Evolutionary conservation across 257 asterid species (phyloP).

Genomic region (Gardenia jasminoides): DNA sequence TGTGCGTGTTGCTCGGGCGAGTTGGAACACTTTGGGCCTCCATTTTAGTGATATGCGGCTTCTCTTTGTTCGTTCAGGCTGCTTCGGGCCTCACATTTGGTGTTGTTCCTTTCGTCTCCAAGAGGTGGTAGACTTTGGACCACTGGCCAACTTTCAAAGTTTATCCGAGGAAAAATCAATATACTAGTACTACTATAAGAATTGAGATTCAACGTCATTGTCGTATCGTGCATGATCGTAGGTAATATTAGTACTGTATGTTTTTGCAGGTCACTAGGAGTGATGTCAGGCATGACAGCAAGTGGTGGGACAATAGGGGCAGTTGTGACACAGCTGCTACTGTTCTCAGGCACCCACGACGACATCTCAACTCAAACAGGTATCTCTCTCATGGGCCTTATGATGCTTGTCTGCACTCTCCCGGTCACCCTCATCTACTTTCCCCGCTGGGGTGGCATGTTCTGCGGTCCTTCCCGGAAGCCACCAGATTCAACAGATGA

Average conservation of each 20-base stretch:
- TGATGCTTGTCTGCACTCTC: constrained; percentile 43
- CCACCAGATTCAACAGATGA: neutral
- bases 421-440: constrained; percentile 45
- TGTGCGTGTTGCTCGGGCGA: constrained; percentile 43
- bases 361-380: constrained; percentile 41
- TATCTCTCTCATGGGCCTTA: constrained; percentile 51
- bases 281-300: constrained; percentile 60
- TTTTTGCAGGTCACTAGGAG: constrained; percentile 47
- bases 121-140: constrained; percentile 48
- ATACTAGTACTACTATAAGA: no score
- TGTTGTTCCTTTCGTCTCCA: constrained; percentile 69
- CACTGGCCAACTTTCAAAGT: neutral
- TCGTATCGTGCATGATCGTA: no score
- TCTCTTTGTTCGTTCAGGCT: constrained; percentile 58
- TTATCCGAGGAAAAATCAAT: neutral
- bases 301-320: constrained; percentile 64
- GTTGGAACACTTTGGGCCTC: constrained; percentile 42
- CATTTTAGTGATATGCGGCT: constrained; percentile 43
- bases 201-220: neutral
- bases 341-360: constrained; percentile 40
- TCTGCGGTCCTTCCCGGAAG: constrained; percentile 34
- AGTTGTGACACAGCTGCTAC: constrained; percentile 43
- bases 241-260: neutral
- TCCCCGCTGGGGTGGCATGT: constrained; percentile 56
- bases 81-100: constrained; percentile 66